phyloP scores from a whole-genome alignment of 2,329 filamentous ascomycete species.

The Passalora sequoiae region DNA sequence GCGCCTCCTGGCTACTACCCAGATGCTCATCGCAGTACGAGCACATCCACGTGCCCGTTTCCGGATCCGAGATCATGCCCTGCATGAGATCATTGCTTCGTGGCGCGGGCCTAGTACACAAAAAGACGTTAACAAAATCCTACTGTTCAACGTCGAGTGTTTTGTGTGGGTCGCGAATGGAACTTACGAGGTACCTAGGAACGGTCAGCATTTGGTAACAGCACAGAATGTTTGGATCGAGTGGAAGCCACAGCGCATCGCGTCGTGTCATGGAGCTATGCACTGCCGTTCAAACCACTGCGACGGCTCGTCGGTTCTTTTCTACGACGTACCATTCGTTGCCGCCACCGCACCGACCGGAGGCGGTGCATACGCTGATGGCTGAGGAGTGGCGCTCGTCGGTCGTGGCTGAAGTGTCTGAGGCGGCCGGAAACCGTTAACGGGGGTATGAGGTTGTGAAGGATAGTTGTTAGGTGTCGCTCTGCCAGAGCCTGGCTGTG shows the following conservation, averaged over 20 bases:
- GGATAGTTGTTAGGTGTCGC: conserved; percentile 28
- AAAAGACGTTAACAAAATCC: conserved; percentile 1
- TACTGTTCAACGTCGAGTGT: neutral
- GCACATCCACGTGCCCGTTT: conserved; percentile 2
- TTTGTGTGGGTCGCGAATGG: neutral
- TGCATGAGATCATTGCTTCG: neutral
- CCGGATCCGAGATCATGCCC: conserved; percentile 1
- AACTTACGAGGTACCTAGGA: conserved; percentile 18
- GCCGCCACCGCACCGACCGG: conserved; percentile 4
- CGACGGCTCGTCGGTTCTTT: no score
- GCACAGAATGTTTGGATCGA: no score
- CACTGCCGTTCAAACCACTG: no score
- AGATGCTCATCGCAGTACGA: neutral
- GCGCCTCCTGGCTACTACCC: neutral
- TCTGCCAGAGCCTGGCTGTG: conserved; percentile 26
- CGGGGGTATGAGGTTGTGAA: conserved; percentile 28
- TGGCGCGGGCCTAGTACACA: conserved; percentile 1
- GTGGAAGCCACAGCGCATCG: no score
- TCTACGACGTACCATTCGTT: conserved; percentile 21
- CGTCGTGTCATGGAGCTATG: no score
- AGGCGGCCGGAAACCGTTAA: conserved; percentile 26
- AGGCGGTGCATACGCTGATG: conserved; percentile 10
- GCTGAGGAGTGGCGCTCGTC: conserved; percentile 25
- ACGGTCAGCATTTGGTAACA: no score
- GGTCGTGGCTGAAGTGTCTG: conserved; percentile 17